phyloP scores from a whole-genome alignment of 495 filamentous ascomycete species.

The Penicillium silybi region DNA sequence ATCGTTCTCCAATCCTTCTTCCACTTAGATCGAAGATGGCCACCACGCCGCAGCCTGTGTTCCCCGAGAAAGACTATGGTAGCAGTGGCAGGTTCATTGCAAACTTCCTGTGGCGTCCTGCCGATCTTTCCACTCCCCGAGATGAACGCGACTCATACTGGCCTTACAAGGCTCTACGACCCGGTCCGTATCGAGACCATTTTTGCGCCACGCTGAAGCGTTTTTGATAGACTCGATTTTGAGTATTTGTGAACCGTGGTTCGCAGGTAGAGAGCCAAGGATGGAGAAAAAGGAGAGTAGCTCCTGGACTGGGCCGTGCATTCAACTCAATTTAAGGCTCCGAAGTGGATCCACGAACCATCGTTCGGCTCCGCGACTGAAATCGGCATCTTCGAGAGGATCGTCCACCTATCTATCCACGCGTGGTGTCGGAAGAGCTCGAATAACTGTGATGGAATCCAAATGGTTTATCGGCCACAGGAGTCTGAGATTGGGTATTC shows the following conservation, averaged over 20 bases:
- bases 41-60: background rate
- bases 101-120: background rate
- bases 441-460: too few relatives aligned
- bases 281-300: background rate
- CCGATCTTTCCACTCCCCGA: background rate
- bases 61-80: background rate
- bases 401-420: background rate
- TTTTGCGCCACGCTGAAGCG: background rate
- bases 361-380: background rate
- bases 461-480: too few relatives aligned
- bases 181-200: background rate
- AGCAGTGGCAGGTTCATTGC: background rate
- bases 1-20: background rate
- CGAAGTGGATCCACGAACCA: background rate
- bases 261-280: background rate
- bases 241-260: background rate
- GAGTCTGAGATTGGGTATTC: too few relatives aligned
- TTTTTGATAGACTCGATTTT: background rate
- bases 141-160: background rate
- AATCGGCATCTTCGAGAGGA: background rate
- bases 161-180: too few relatives aligned
- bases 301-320: too few relatives aligned
- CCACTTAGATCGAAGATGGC: background rate
- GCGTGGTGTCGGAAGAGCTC: too few relatives aligned
- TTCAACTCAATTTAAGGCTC: background rate